phyloP scores from a whole-genome alignment of 495 filamentous ascomycete genomes.

The Mycothermus thermophilus region DNA sequence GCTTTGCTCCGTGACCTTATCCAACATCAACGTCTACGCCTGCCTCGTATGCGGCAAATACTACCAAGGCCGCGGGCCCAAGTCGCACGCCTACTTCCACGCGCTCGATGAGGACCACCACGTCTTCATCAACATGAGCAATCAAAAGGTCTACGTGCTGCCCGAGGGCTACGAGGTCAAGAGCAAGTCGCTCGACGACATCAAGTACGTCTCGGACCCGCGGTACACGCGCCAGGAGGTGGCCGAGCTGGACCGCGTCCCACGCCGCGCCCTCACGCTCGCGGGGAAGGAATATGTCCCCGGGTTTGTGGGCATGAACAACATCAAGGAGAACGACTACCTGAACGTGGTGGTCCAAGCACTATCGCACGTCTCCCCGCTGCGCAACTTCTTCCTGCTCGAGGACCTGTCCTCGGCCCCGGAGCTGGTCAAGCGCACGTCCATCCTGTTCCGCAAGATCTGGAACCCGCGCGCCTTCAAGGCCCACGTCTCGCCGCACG shows the following conservation, averaged over 20 bases:
- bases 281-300: constrained; percentile 72
- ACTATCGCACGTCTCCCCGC: constrained; percentile 73
- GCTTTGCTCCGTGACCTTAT: constrained; percentile 85
- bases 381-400: constrained; percentile 87
- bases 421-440: constrained; percentile 62
- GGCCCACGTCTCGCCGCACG: constrained; percentile 91
- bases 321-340: constrained; percentile 99
- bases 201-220: constrained; percentile 97
- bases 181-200: constrained; percentile 92
- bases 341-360: constrained; percentile 94
- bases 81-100: constrained; percentile 95
- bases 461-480: constrained; percentile 98
- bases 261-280: constrained; percentile 63
- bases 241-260: constrained; percentile 61
- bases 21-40: constrained; percentile 97
- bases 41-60: constrained; percentile 97
- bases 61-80: constrained; percentile 85
- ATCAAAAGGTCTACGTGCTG: constrained; percentile 87
- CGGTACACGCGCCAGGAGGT: constrained; percentile 68
- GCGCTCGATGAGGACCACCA: constrained; percentile 90
- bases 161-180: constrained; percentile 96
- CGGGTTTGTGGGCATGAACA: constrained; percentile 97
- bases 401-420: constrained; percentile 49
- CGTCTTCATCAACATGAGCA: constrained; percentile 94
- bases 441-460: constrained; percentile 86